Evolutionary conservation across 768 basidiomycete genomes (phyloP), one percentile per base, ranked within the genome.

Genomic region (Suillus placidus): DNA sequence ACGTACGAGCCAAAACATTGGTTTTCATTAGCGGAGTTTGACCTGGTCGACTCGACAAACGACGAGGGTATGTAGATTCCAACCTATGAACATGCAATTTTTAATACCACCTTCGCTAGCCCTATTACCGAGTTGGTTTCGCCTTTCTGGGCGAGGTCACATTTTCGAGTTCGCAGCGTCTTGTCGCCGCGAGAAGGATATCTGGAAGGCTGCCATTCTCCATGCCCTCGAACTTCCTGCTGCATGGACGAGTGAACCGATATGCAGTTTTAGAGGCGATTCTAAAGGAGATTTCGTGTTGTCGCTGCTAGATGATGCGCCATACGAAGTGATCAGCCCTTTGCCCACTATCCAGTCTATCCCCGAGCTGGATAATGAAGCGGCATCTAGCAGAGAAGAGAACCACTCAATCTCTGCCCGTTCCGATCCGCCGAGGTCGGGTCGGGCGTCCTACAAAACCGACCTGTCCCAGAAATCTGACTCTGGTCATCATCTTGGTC

Each of bases 1-100:
- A 81, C 81, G 40, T 99, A 97, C 72, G 94, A 96, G 71, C 88
- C 94, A 20, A 86, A 84, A 66, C 91, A 97, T 74, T 99, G 95
- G 92, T 90, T 99, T 71, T 85, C 88, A 47, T 79, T 97, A 26
- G 82, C 84, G 54, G 86, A 87, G 23, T 92, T 93, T 69, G 88
- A 92, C 61, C 69, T 96, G 45, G 78, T 83, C 16, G 92, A 93
- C 64, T 81, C 87, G 20, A 84, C 84, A 42, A 86, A 88, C 34
- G 88, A 88, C 63, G 89, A 93, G 75, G 89, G 95, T 97, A 71
- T 69, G 90, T 84, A 42, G n/a, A 32, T 40, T 18, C 42, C 61
- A 35, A 38, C 7, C 8, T 23, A 5, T 32, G 10, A 32, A 56
- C 7, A 13, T 23, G 47, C n/a, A 26, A 64, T 47, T 20, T 23